Percentiles rank a stretch among this genome's conserved stretches.
phyloP scores from a whole-genome alignment of 306 rosid genomes.

The Arachis hypogaea region DNA sequence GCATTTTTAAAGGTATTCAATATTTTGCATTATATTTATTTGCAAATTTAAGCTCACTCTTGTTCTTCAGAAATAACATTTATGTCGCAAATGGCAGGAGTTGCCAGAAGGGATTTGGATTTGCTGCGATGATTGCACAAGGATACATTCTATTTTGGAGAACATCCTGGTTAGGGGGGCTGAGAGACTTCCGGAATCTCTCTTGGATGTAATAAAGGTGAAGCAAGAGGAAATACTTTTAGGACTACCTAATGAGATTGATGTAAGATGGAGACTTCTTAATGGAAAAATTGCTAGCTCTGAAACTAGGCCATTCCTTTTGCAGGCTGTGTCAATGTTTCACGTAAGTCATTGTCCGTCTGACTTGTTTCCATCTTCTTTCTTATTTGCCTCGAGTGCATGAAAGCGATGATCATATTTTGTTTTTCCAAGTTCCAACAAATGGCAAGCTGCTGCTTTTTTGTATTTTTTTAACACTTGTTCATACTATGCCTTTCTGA shows the following conservation, averaged over 20 bases:
- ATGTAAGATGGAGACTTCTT: conserved; percentile 87
- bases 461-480: conserved; percentile 27
- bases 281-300: conserved; percentile 87
- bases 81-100: conserved; percentile 64
- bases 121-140: conserved; percentile 80
- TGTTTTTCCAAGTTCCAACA: conserved; percentile 29
- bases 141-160: conserved; percentile 76
- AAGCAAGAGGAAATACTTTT: conserved; percentile 67
- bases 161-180: conserved; percentile 66
- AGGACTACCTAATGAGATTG: conserved; percentile 58
- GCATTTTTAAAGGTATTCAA: conserved; percentile 80
- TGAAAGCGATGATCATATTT: conserved; percentile 25
- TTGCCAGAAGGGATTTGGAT: conserved; percentile 95
- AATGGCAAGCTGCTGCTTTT: conserved; percentile 27
- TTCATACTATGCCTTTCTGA: conserved; percentile 2
- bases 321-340: conserved; percentile 85
- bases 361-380: conserved; percentile 28
- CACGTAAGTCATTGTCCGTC: conserved; percentile 58
- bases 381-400: conserved; percentile 14
- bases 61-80: conserved; percentile 29
- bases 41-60: conserved; percentile 15
- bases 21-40: conserved; percentile 34
- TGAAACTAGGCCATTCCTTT: conserved; percentile 81
- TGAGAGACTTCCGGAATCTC: conserved; percentile 81
- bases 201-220: conserved; percentile 66